Conservation (phyloP, 768 basidiomycete species). For the Phylloporus arenicola region DNA sequence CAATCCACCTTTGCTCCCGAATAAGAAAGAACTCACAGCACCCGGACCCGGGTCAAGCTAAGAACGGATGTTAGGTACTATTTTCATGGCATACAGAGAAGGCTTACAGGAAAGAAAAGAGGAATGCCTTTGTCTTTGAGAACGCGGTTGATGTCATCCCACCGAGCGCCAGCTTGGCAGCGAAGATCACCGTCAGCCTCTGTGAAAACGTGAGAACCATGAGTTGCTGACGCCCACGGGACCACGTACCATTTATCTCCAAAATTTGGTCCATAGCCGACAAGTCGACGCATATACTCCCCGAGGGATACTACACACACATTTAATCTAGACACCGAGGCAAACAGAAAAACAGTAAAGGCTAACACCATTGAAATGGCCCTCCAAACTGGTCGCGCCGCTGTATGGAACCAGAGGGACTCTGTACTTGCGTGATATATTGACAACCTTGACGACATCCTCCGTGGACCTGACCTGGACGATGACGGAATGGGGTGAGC, state of each 20-base stretch:
- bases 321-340: constrained; percentile 2
- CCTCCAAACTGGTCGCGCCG: constrained; percentile 84
- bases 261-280: constrained; percentile 64
- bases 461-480: constrained; percentile 63
- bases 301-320: constrained; percentile 34
- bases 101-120: constrained; percentile 78
- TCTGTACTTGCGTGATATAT: constrained; percentile 64
- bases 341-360: not conserved
- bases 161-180: constrained; percentile 71
- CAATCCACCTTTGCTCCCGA: not conserved
- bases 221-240: constrained; percentile 1
- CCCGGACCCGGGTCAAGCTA: constrained; percentile 71
- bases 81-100: not conserved
- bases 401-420: constrained; percentile 79
- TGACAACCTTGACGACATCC: constrained; percentile 78
- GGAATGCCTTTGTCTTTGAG: constrained; percentile 67
- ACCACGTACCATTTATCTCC: constrained; percentile 44
- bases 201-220: constrained; percentile 21
- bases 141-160: constrained; percentile 72
- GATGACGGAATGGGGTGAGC: constrained; percentile 50
- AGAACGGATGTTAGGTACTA: not conserved
- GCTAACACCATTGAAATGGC: constrained; percentile 73
- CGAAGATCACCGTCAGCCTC: constrained; percentile 69
- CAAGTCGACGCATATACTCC: constrained; percentile 65
- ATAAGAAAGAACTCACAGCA: constrained; percentile 40